Conservation (phyloP, 2,329 filamentous ascomycete species). For the Rutstroemia sp. region DNA sequence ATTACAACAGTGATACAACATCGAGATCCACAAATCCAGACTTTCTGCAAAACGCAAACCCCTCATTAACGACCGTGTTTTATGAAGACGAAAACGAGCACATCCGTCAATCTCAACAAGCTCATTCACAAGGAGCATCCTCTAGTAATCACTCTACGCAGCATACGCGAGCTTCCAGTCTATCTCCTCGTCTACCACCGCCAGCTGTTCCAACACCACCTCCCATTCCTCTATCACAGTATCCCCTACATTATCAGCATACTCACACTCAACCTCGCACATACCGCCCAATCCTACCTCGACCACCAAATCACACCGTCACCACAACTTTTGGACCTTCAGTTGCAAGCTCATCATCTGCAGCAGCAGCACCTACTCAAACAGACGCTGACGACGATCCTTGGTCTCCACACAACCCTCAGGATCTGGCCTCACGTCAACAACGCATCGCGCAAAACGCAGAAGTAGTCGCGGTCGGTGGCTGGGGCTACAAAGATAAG, state of each 20-base stretch:
- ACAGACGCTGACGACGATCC: neutral
- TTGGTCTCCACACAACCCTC: neutral
- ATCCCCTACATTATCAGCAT: neutral
- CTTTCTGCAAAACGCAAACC: neutral
- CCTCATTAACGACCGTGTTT: neutral
- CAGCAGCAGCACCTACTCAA: too few relatives aligned
- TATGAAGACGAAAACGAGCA: neutral
- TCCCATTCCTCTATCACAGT: neutral
- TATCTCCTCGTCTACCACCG: neutral
- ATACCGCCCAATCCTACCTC: neutral
- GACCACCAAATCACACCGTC: neutral
- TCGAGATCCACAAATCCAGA: neutral
- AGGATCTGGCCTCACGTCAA: neutral
- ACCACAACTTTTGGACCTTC: too few relatives aligned
- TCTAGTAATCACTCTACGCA: neutral
- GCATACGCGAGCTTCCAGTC: neutral
- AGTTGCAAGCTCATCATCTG: too few relatives aligned
- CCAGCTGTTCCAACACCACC: conserved; percentile 6
- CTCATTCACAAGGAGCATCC: neutral
- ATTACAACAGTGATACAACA: neutral
- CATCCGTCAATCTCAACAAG: neutral
- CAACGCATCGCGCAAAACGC: neutral
- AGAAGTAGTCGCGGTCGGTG: neutral
- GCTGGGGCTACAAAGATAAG: conserved; percentile 5
- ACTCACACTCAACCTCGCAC: neutral